phyloP scores from a whole-genome alignment of 139 green algal species.

The Gonium pectorale region DNA sequence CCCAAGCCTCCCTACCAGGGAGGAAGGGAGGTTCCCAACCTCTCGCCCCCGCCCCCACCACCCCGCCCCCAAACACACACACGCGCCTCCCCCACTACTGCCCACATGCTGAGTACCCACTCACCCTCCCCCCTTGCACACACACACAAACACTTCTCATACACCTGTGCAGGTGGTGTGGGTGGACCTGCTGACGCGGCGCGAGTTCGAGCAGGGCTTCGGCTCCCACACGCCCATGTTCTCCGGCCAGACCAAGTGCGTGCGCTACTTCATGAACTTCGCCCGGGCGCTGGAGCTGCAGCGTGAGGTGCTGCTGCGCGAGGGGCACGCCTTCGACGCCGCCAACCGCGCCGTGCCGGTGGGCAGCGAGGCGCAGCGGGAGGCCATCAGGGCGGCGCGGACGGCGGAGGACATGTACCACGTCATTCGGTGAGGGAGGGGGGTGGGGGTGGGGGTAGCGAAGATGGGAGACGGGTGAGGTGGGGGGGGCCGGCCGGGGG shows the following conservation, averaged over 20 bases:
- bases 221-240: constrained; percentile 93
- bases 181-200: constrained; percentile 92
- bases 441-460: background rate
- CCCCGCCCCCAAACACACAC: no score
- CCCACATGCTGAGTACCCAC: no score
- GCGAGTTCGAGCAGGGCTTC: constrained; percentile 90
- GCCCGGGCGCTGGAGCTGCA: constrained; percentile 70
- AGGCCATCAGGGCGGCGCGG: constrained; percentile 59
- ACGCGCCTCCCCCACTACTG: no score
- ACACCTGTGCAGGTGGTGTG: constrained; percentile 90
- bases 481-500: no score
- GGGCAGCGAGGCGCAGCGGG: constrained; percentile 57
- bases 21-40: no score
- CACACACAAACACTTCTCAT: no score
- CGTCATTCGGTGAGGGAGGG: constrained; percentile 47
- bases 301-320: constrained; percentile 65
- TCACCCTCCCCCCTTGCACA: no score
- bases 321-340: constrained; percentile 74
- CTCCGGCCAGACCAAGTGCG: constrained; percentile 92
- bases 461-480: no score
- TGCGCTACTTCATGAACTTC: constrained; percentile 94
- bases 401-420: constrained; percentile 81
- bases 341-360: constrained; percentile 70
- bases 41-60: no score
- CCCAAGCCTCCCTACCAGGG: no score